Evolutionary conservation across 257 asterid genomes (phyloP).

Genomic region (Ocimum tenuiflorum): DNA sequence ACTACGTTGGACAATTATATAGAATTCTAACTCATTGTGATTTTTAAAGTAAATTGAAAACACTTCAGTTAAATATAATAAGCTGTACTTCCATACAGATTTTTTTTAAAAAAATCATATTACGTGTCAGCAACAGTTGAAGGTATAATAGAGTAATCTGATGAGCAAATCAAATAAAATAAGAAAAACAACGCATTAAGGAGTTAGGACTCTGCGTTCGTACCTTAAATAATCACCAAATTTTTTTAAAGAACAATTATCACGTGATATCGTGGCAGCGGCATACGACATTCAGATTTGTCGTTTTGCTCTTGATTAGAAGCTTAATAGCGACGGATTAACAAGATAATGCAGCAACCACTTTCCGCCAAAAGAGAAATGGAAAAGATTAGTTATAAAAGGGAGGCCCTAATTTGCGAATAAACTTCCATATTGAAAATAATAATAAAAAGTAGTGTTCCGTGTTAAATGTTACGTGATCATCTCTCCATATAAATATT

Average conservation of each 20-base stretch:
- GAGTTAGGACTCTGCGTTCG: background rate
- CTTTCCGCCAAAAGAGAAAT: background rate
- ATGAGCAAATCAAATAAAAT: background rate
- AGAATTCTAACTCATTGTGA: background rate
- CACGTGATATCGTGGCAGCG: background rate
- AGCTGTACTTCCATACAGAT: no score
- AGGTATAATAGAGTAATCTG: background rate
- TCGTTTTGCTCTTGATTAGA: slow-evolving; percentile 1
- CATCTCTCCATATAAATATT: no score
- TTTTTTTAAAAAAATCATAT: no score
- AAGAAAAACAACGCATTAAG: background rate
- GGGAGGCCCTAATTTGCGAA: no score
- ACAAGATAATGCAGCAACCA: slow-evolving; percentile 6
- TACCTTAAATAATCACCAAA: background rate
- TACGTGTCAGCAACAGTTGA: background rate
- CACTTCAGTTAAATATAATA: no score
- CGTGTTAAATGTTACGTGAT: no score
- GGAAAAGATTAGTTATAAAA: no score
- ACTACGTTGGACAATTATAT: no score
- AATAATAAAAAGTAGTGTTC: no score
- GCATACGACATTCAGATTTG: background rate
- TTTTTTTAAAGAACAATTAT: background rate
- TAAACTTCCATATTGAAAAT: no score
- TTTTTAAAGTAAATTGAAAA: background rate
- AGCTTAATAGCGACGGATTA: slow-evolving; percentile 7